These are phyloP conservation scores for Venturia carpophila DNA, from an alignment of 2,329 filamentous ascomycete genomes.

Conservation along the genomic window DNA sequence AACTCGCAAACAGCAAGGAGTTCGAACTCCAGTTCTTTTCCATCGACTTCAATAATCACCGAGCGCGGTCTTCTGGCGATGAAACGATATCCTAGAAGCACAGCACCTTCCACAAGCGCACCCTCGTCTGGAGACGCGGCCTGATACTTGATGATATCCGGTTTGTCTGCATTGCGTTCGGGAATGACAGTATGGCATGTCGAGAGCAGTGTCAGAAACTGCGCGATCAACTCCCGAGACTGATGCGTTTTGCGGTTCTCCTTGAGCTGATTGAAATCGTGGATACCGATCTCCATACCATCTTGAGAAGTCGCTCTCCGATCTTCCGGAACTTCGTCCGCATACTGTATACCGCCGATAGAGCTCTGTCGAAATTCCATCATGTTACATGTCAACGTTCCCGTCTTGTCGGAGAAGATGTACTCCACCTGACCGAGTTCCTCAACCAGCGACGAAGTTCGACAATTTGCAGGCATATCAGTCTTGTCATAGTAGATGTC, in stretches of 20 bases:
- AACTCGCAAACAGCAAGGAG: slow-evolving; percentile 97
- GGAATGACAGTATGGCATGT: slow-evolving; percentile 98
- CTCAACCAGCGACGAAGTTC: slow-evolving; percentile 93
- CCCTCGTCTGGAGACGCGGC: slow-evolving; percentile 96
- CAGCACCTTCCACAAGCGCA: slow-evolving; percentile 87
- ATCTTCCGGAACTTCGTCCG: slow-evolving; percentile 86
- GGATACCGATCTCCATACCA: slow-evolving; percentile 67
- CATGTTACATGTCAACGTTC: slow-evolving; percentile 93
- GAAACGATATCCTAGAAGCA: slow-evolving; percentile 80
- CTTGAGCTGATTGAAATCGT: slow-evolving; percentile 71
- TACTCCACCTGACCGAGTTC: slow-evolving; percentile 97
- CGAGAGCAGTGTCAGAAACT: slow-evolving; percentile 79
- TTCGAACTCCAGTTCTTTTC: slow-evolving; percentile 72
- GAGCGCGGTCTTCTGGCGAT: slow-evolving; percentile 80
- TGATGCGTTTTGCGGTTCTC: slow-evolving; percentile 60
- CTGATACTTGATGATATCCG: slow-evolving; percentile 87
- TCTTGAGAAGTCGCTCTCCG: slow-evolving; percentile 72
- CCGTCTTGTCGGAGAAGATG: slow-evolving; percentile 97
- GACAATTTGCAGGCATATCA: slow-evolving; percentile 89
- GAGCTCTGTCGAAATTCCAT: slow-evolving; percentile 98
- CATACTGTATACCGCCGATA: slow-evolving; percentile 90
- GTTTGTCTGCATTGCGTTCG: slow-evolving; percentile 70
- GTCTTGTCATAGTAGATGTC: slow-evolving; percentile 97
- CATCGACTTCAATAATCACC: slow-evolving; percentile 73
- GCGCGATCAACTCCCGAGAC: slow-evolving; percentile 57